These are phyloP conservation scores for Panaeolus papilionaceus DNA, from an alignment of 768 basidiomycete species.

Conservation along the genomic window DNA sequence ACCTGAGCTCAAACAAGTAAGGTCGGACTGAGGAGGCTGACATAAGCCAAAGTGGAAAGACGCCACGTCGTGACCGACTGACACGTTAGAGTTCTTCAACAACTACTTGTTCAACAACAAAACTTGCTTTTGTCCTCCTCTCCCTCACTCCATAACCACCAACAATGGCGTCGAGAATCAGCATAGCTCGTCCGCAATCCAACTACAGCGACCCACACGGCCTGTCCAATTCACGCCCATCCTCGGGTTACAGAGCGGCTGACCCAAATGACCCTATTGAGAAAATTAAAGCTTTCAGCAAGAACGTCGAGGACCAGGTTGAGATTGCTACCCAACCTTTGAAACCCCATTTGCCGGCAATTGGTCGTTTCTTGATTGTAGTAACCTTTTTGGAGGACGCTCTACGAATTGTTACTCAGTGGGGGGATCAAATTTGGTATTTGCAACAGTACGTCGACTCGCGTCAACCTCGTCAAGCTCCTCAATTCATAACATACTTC, in stretches of 20 bases:
- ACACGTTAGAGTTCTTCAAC: constrained; percentile 43
- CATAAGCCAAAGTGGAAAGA: constrained; percentile 33
- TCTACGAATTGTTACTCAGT: constrained; percentile 90
- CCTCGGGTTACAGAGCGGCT: constrained; percentile 78
- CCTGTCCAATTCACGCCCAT: constrained; percentile 72
- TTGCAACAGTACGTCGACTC: constrained; percentile 78
- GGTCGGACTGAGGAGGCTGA: constrained; percentile 29
- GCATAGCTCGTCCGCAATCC: constrained; percentile 74
- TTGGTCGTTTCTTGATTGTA: constrained; percentile 96
- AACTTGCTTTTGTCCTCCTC: constrained; percentile 17
- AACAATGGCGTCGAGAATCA: constrained; percentile 84
- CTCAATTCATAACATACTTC: constrained; percentile 19
- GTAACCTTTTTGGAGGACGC: constrained; percentile 99
- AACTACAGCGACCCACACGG: constrained; percentile 78
- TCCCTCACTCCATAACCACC: constrained; percentile 32
- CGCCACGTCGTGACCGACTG: constrained; percentile 56
- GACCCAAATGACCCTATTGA: constrained; percentile 85
- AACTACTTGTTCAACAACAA: constrained; percentile 19
- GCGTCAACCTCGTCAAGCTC: constrained; percentile 15
- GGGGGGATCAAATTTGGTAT: constrained; percentile 98
- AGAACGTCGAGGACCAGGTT: constrained; percentile 87
- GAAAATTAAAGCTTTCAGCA: constrained; percentile 72
- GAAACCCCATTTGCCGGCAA: constrained; percentile 91
- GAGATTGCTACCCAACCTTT: constrained; percentile 94
- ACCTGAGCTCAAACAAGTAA: neutral